These are phyloP conservation scores for Candida broadrunensis DNA, from an alignment of 805 yeast species.

Conservation along the genomic window DNA sequence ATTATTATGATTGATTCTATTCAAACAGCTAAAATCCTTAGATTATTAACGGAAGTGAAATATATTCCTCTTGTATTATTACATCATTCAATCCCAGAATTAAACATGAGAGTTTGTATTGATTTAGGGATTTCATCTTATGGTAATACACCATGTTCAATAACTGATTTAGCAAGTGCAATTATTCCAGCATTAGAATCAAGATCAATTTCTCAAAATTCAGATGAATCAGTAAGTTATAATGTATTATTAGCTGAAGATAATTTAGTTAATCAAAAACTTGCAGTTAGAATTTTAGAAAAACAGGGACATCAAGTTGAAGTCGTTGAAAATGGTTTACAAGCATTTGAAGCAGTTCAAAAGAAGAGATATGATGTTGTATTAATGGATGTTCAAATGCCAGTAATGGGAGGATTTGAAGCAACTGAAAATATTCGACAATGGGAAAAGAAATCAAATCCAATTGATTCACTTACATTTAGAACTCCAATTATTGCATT, in stretches of 20 bases:
- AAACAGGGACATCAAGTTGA: conserved; percentile 82
- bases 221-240: conserved; percentile 74
- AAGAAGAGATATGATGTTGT: conserved; percentile 72
- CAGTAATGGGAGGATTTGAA: conserved; percentile 93
- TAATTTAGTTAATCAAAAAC: conserved; percentile 80
- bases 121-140: conserved; percentile 85
- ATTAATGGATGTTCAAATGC: conserved; percentile 94
- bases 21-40: conserved; percentile 66
- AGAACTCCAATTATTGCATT: conserved; percentile 86
- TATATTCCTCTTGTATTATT: conserved; percentile 80
- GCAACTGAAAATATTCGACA: conserved; percentile 84
- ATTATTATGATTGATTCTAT: conserved; percentile 80
- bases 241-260: conserved; percentile 81
- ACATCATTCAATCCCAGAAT: conserved; percentile 70
- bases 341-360: conserved; percentile 75
- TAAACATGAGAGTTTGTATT: conserved; percentile 77
- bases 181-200: conserved; percentile 83
- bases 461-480: conserved; percentile 64
- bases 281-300: conserved; percentile 81
- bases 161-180: conserved; percentile 77
- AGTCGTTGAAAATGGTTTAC: conserved; percentile 83
- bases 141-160: conserved; percentile 85
- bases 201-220: conserved; percentile 73
- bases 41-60: conserved; percentile 73
- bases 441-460: conserved; percentile 80